Evolutionary conservation across 2,329 filamentous ascomycete species (phyloP).

Genomic region (Alternaria atra): DNA sequence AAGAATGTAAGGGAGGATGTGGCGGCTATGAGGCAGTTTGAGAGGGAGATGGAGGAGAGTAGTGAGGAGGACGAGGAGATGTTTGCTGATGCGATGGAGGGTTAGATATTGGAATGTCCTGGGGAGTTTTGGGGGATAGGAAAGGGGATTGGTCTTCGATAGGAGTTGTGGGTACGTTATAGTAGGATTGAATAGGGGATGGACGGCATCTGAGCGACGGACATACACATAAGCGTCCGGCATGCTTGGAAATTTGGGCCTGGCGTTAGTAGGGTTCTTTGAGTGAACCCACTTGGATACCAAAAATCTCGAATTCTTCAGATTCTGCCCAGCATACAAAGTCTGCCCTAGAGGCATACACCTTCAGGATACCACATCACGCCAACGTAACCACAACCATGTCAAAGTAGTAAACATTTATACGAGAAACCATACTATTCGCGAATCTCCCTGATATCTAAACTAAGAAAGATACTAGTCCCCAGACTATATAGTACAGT

Average conservation of each 20-base stretch:
- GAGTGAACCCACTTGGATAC: no score
- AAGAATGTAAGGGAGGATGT: background rate
- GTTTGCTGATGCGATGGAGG: constrained; percentile 5
- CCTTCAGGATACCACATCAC: background rate
- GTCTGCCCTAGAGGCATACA: no score
- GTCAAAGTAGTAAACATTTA: background rate
- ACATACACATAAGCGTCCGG: background rate
- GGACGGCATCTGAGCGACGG: accelerated
- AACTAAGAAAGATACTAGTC: background rate
- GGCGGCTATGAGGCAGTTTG: background rate
- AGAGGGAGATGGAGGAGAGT: background rate
- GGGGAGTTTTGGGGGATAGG: background rate
- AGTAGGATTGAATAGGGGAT: no score
- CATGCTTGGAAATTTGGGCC: background rate
- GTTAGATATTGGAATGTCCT: background rate
- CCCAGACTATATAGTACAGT: background rate
- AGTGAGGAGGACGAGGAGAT: background rate
- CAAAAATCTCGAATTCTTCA: no score
- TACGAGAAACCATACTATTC: background rate
- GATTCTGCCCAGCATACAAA: no score
- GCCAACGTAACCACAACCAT: background rate
- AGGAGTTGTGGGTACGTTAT: no score
- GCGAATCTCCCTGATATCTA: background rate
- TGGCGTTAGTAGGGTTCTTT: background rate
- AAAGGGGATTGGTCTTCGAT: background rate